Evolutionary conservation across 2,329 filamentous ascomycete genomes (phyloP).

Genomic region (Aspergillus pseudonomiae): DNA sequence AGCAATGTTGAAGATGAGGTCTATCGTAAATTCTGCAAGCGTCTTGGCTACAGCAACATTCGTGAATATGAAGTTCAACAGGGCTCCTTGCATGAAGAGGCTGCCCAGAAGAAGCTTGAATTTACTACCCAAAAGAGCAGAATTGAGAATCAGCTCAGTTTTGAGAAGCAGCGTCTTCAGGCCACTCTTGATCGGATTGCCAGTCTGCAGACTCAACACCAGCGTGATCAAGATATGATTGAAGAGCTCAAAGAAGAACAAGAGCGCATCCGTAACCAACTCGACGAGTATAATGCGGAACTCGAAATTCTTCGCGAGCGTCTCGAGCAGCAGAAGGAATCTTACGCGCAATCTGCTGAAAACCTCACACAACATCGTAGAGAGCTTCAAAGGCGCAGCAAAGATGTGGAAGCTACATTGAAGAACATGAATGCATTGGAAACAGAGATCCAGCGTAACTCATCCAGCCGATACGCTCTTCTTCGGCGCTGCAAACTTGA

Average conservation of each 20-base stretch:
- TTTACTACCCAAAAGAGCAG: slow-evolving; percentile 77
- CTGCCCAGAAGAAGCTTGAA: slow-evolving; percentile 80
- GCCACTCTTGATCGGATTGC: slow-evolving; percentile 70
- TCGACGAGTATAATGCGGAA: slow-evolving; percentile 74
- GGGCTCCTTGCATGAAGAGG: slow-evolving; percentile 87
- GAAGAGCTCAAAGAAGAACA: slow-evolving; percentile 72
- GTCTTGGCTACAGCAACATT: slow-evolving; percentile 85
- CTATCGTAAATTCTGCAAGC: slow-evolving; percentile 81
- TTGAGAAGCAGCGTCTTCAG: slow-evolving; percentile 72
- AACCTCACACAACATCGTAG: slow-evolving; percentile 76
- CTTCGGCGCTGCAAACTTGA: slow-evolving; percentile 91
- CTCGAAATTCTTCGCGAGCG: slow-evolving; percentile 74
- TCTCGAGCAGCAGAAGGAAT: slow-evolving; percentile 68
- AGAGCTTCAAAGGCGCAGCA: slow-evolving; percentile 81
- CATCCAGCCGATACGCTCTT: slow-evolving; percentile 78
- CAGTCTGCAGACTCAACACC: slow-evolving; percentile 66
- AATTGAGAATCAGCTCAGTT: slow-evolving; percentile 63
- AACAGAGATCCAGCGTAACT: slow-evolving; percentile 81
- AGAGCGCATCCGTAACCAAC: slow-evolving; percentile 70
- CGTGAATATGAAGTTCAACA: slow-evolving; percentile 93
- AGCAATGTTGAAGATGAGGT: slow-evolving; percentile 84
- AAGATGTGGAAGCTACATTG: slow-evolving; percentile 74
- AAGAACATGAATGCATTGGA: slow-evolving; percentile 80
- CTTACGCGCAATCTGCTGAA: slow-evolving; percentile 70
- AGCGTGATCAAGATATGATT: slow-evolving; percentile 70